A percentile compares a stretch with the other conserved stretches of the same genome.
Conservation (phyloP, 306 rosid species). For the Cicer cuneatum region DNA sequence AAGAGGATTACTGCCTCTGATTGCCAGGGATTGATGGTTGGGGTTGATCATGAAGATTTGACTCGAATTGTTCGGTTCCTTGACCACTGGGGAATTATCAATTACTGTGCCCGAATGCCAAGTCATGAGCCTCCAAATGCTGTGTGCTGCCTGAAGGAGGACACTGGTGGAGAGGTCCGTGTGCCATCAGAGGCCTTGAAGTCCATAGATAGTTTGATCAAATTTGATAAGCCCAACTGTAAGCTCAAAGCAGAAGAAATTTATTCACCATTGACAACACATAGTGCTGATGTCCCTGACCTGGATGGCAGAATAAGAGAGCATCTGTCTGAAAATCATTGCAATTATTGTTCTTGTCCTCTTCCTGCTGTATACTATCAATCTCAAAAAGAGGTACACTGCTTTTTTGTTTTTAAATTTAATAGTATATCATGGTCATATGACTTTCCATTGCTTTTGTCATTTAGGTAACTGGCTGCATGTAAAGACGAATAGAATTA, state of each 20-base stretch:
- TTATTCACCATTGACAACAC: slow-evolving; percentile 57
- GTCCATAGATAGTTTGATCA: slow-evolving; percentile 90
- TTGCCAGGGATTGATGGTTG: slow-evolving; percentile 61
- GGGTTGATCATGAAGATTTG: slow-evolving; percentile 75
- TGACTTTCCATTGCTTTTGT: slow-evolving; percentile 33
- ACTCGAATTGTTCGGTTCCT: slow-evolving; percentile 84
- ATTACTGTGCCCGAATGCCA: slow-evolving; percentile 73
- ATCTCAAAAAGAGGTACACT: slow-evolving; percentile 92
- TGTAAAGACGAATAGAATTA: slow-evolving; percentile 24
- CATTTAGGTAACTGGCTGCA: slow-evolving; percentile 27
- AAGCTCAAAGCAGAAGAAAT: slow-evolving; percentile 77
- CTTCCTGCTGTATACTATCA: slow-evolving; percentile 80
- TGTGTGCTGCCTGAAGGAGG: slow-evolving; percentile 74
- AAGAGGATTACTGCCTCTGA: slow-evolving; percentile 70
- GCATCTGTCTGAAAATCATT: slow-evolving; percentile 85
- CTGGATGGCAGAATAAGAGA: slow-evolving; percentile 88
- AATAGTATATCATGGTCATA: slow-evolving; percentile 19
- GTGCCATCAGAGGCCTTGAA: slow-evolving; percentile 86
- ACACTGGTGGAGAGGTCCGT: slow-evolving; percentile 75
- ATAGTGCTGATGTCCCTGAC: slow-evolving; percentile 58
- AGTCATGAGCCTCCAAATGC: slow-evolving; percentile 60
- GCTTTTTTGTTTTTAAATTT: slow-evolving; percentile 35
- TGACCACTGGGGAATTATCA: slow-evolving; percentile 97
- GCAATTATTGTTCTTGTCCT: slow-evolving; percentile 80
- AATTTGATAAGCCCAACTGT: slow-evolving; percentile 90